These are phyloP conservation scores for Colletotrichum cordylinicola DNA, from an alignment of 2,329 filamentous ascomycete species.

Conservation along the genomic window DNA sequence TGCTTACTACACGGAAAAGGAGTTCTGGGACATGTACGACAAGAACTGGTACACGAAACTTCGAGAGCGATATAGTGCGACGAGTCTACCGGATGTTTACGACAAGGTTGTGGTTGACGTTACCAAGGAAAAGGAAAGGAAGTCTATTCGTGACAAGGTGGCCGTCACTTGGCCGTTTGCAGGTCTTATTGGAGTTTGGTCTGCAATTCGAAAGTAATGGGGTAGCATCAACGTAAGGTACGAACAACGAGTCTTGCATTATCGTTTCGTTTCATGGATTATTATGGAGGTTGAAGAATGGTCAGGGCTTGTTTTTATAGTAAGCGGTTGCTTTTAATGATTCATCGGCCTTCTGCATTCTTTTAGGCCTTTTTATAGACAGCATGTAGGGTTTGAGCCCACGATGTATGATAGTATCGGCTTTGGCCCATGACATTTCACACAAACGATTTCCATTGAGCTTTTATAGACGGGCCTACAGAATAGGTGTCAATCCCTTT, in stretches of 20 bases:
- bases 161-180: slow-evolving; percentile 20
- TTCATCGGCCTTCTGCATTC: not conserved
- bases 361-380: not conserved
- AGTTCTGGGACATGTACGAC: slow-evolving; percentile 73
- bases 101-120: slow-evolving; percentile 66
- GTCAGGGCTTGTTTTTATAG: not conserved
- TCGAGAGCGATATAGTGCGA: slow-evolving; percentile 61
- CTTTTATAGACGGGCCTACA: not conserved
- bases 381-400: not conserved
- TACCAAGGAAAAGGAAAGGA: not conserved
- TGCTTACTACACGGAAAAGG: slow-evolving; percentile 69
- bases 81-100: slow-evolving; percentile 66
- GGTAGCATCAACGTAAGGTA: not conserved
- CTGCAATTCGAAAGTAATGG: slow-evolving; percentile 12
- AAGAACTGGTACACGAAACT: slow-evolving; percentile 63
- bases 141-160: not conserved
- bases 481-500: too few species aligned
- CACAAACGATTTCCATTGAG: not conserved
- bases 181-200: slow-evolving; percentile 20
- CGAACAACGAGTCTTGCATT: not conserved
- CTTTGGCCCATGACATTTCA: not conserved
- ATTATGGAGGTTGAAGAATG: not conserved
- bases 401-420: not conserved
- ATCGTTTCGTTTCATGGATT: rapidly evolving
- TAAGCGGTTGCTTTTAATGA: not conserved